These are phyloP conservation scores for Periconia macrospinosa DNA, from an alignment of 2,329 filamentous ascomycete species.

Conservation along the genomic window DNA sequence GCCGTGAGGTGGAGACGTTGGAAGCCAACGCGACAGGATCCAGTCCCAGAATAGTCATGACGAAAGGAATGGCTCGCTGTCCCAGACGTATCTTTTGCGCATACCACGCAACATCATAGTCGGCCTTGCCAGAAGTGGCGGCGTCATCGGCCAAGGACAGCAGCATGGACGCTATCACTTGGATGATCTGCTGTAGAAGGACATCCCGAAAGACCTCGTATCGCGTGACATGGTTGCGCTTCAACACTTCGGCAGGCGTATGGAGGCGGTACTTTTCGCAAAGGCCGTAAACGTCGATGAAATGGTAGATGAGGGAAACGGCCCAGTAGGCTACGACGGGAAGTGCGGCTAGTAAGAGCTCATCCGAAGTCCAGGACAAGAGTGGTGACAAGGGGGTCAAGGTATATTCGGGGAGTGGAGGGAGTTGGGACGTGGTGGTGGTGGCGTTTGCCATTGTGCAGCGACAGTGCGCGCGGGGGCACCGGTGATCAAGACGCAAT, in stretches of 20 bases:
- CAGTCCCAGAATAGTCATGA: conserved; percentile 73
- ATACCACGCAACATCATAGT: conserved; percentile 89
- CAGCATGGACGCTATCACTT: conserved; percentile 70
- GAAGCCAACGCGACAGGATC: conserved; percentile 75
- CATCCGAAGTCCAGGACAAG: conserved; percentile 78
- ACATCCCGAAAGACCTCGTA: conserved; percentile 90
- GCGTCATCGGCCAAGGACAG: conserved; percentile 73
- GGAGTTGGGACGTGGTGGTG: conserved; percentile 61
- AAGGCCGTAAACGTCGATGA: conserved; percentile 80
- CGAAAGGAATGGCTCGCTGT: conserved; percentile 73
- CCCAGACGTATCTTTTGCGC: conserved; percentile 77
- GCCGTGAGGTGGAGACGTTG: conserved; percentile 71
- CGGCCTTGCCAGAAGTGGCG: conserved; percentile 74
- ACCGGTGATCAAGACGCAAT: conserved; percentile 3
- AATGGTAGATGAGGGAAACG: conserved; percentile 82
- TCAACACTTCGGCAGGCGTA: conserved; percentile 86
- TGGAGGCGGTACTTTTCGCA: conserved; percentile 92
- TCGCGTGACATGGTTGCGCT: conserved; percentile 82
- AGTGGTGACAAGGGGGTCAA: conserved; percentile 71
- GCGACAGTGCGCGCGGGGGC: conserved; percentile 10
- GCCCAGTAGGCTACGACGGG: conserved; percentile 88
- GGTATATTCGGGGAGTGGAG: conserved; percentile 82
- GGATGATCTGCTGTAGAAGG: conserved; percentile 86
- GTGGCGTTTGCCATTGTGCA: conserved; percentile 50
- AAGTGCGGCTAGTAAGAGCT: conserved; percentile 72